phyloP scores from a whole-genome alignment of 1,284 basidiomycete genomes.

The Cutaneotrichosporon cutaneum region DNA sequence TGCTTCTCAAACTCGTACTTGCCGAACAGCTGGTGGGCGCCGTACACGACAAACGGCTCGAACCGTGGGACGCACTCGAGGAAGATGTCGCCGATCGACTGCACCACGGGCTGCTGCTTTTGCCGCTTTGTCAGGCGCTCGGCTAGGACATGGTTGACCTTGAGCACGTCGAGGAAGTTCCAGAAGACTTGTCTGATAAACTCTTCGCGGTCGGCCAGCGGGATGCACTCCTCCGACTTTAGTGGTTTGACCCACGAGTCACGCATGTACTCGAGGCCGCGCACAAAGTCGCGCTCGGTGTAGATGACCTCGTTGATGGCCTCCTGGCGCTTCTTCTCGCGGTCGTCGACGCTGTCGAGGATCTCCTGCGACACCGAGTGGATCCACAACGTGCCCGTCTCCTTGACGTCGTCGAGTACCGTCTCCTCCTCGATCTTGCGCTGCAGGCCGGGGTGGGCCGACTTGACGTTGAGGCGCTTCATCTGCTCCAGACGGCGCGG shows the following conservation, averaged over 20 bases:
- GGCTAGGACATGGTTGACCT: conserved; percentile 82
- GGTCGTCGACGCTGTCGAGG: conserved; percentile 84
- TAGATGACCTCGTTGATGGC: conserved; percentile 99
- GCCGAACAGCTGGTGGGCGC: conserved; percentile 94
- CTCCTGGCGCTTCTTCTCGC: conserved; percentile 95
- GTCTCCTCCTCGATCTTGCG: conserved; percentile 72
- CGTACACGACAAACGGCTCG: conserved; percentile 89
- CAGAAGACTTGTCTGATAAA: conserved; percentile 96
- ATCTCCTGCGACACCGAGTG: conserved; percentile 94
- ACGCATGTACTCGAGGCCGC: conserved; percentile 95
- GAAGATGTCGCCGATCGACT: conserved; percentile 87
- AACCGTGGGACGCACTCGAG: conserved; percentile 86
- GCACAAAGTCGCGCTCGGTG: conserved; percentile 95
- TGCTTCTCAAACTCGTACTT: conserved; percentile 99
- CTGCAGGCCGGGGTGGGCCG: conserved; percentile 77
- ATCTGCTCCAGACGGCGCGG: conserved; percentile 93
- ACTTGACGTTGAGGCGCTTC: conserved; percentile 81
- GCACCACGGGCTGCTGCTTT: conserved; percentile 89
- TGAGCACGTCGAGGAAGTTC: conserved; percentile 94
- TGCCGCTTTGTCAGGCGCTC: conserved; percentile 95
- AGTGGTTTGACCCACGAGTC: conserved; percentile 89
- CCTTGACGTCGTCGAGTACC: conserved; percentile 70
- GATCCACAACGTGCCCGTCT: conserved; percentile 93
- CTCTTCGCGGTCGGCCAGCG: conserved; percentile 71
- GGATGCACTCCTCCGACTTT: conserved; percentile 67